Evolutionary conservation across 2,329 filamentous ascomycete species (phyloP), one percentile per base, ranked within the genome.

Genomic region (Microsporum audouinii): DNA sequence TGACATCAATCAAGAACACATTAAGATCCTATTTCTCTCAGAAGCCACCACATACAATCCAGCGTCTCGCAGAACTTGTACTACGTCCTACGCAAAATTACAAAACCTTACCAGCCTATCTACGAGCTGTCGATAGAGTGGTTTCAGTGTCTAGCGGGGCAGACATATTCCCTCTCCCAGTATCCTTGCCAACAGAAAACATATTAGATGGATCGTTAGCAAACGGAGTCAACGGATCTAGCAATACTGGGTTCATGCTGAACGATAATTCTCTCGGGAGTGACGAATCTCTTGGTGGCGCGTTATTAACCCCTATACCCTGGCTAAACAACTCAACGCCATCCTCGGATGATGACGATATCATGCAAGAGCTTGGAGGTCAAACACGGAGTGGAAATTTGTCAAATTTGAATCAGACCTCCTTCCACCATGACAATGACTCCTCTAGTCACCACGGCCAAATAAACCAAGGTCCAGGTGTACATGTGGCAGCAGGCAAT

Each of bases 221-320:
- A 0, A 91, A 94, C 69, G 88, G 88, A 31, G 73, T 80, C 5
- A 60, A 72, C 6, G 73, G 73, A 58, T 70, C 70, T 33, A 69
- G 68, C 1, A 66, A 69, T 61, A 64, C 75, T 72, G 66, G 73
- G 66, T 67, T 73, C 27, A 65, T 72, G 45, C 68, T 74, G 12
- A 67, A 69, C 23, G 70, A 74, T 36, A 68, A 70, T 59, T 67
- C 68, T 4, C 77, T 92, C 5, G 91, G 90, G 1, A 90, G 88
- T 57, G 92, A 97, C 68, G 92, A 96, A 71, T 88, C 87, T 10
- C 78, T 97, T 0, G 92, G 92, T 27, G 94, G 94, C 5, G 94
- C 94, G 0, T 79, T 96, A 17, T 79, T 99, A 57, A 97, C 92
- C 0, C 94, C 92, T 0, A 97, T 99, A 61, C 89, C 91, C 0